A percentile compares a stretch with the other conserved stretches of the same genome.
phyloP scores from a whole-genome alignment of 306 rosid species.

The Vigna trinervia region DNA sequence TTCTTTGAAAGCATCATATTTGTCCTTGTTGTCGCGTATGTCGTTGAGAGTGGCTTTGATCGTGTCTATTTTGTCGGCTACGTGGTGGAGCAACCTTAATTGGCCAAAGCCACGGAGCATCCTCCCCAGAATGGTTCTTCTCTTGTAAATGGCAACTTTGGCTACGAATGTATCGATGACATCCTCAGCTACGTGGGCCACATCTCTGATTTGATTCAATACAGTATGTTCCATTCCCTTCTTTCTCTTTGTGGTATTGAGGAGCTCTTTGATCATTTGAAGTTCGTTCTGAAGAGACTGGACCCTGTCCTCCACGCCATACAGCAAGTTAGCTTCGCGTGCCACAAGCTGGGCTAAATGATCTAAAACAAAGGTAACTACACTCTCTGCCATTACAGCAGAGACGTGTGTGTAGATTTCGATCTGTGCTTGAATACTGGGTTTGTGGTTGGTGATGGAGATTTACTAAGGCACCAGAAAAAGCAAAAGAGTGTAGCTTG shows the following conservation, averaged over 20 bases:
- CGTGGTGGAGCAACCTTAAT: not conserved
- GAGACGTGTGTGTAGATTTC: not conserved
- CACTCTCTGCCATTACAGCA: slow-evolving; percentile 26
- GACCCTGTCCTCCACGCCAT: slow-evolving; percentile 31
- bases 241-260: slow-evolving; percentile 2
- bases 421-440: not conserved
- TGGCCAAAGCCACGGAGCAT: not conserved
- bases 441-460: not conserved
- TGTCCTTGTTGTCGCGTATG: slow-evolving; percentile 14
- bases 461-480: not conserved
- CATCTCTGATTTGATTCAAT: slow-evolving; percentile 33
- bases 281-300: slow-evolving; percentile 28
- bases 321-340: slow-evolving; percentile 28
- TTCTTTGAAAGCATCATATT: not conserved
- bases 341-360: slow-evolving; percentile 33
- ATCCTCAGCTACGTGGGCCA: slow-evolving; percentile 32
- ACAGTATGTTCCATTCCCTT: not conserved
- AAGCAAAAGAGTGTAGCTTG: not conserved
- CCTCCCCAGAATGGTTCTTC: not conserved
- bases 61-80: not conserved
- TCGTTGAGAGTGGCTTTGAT: slow-evolving; percentile 1
- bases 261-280: not conserved
- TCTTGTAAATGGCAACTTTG: not conserved
- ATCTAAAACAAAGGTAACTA: slow-evolving; percentile 27
- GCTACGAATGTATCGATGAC: slow-evolving; percentile 23